Evolutionary conservation across 768 basidiomycete genomes (phyloP), one percentile per base, ranked within the genome.

Genomic region (Collybia nuda): DNA sequence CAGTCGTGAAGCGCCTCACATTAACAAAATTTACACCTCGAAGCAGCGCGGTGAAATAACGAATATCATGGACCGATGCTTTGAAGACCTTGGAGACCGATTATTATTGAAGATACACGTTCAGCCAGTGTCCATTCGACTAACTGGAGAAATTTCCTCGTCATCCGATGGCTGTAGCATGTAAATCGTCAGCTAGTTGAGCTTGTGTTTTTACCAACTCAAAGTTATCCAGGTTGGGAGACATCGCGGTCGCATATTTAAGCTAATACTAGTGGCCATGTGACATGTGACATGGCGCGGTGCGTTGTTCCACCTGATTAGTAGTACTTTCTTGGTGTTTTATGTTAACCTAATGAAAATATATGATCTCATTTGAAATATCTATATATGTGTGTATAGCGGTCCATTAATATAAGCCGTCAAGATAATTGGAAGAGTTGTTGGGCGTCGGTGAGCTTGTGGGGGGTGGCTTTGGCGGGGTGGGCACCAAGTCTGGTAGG

Each of bases 1-100:
- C 14, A 32, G 32, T 11, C 40, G 35, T 38, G 41, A 23, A 12
- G 19, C 44, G 35, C 65, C 85, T 70, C 67, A 93, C 94, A 60
- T 86, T 86, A 28, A 76, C 73, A 65, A 97, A 88, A 59, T 81
- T 87, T 44, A 97, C 84, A 6, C 92, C 90, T 54, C 90, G 82
- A 21, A 98, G 73, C 17, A 97, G 74, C 15, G 84, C 74, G 7
- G 86, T 75, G 48, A 97, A 84, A 59, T 89, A 87, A 46, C 91
- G 81, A 42, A 97, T 84, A 69, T 96, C 93, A 56, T 86, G 80
- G 0, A 88, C 78, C 37, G 86, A 87, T 5, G 86, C 84, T 47
- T 76, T 79, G 38, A 92, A 70, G n/a, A 90, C 78, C 77, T 77
- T 55, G 35, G 9, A 28, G 6, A 15, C 48, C 8, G n/a, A 19